These are phyloP conservation scores for Suillus fuscotomentosus DNA, from an alignment of 768 basidiomycete species.

Conservation along the genomic window DNA sequence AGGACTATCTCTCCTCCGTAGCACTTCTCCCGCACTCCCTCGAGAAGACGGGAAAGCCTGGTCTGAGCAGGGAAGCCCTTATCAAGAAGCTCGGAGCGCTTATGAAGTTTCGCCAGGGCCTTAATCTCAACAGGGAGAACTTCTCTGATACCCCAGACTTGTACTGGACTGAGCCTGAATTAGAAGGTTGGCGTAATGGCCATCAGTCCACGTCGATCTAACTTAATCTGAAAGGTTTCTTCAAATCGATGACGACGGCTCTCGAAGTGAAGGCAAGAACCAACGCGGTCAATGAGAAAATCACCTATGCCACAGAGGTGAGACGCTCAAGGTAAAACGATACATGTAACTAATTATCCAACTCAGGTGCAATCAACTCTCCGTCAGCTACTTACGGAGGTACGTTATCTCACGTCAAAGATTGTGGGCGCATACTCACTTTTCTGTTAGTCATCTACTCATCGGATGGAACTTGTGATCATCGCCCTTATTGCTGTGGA, in stretches of 20 bases:
- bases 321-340: constrained; percentile 7
- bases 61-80: constrained; percentile 74
- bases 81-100: constrained; percentile 92
- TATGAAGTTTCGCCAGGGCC: constrained; percentile 87
- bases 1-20: constrained; percentile 81
- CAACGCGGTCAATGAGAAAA: constrained; percentile 85
- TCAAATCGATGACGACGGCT: constrained; percentile 81
- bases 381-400: constrained; percentile 86
- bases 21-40: constrained; percentile 75
- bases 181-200: constrained; percentile 59
- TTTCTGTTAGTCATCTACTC: constrained; percentile 67
- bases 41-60: constrained; percentile 79
- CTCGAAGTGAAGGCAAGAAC: constrained; percentile 85
- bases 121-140: constrained; percentile 88
- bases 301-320: constrained; percentile 84
- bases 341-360: not conserved
- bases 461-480: constrained; percentile 95
- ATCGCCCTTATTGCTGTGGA: constrained; percentile 94
- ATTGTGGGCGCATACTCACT: not conserved
- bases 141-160: constrained; percentile 89
- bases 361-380: constrained; percentile 80
- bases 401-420: constrained; percentile 7
- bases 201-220: not conserved
- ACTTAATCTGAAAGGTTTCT: constrained; percentile 51
- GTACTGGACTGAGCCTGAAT: constrained; percentile 91